Base-by-base conservation (phyloP, 805 yeast genomes). In the Yamadazyma sp. region DNA sequence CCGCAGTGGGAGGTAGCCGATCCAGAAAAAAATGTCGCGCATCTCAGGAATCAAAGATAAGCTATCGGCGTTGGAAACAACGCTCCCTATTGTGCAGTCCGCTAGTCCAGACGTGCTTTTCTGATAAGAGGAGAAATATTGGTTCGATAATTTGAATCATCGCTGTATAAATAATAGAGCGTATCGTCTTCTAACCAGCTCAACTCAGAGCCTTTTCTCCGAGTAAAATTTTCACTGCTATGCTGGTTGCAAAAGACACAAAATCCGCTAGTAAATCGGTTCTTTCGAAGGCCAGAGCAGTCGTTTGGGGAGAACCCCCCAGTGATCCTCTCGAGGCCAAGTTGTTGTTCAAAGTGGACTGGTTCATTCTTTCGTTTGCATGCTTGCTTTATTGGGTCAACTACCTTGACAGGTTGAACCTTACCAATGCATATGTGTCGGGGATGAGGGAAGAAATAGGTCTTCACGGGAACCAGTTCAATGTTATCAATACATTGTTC, bases 361-460 rank as follows among this genome's bases (percentile, higher is more conserved):
- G 65, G 61, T 63, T 67, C 47, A 61, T 70, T 19, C 53, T 70
- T 33, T 60, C 73, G 11, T 71, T 67, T 42, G 58, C 55, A 4
- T 63, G 71, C 44, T 54, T 69, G 23, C 49, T 64, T 2, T 70
- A 70, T 45, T 70, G 71, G 67, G 64, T 59, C 40, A 80, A 79
- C 46, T 80, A 78, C 52, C 65, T 81, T 21, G 85, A 80, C 54
- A 65, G 80, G 34, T 33, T 49, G n/a, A 55, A 55, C 34, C 46
- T 55, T 16, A 31, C 54, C 12, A 53, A 52, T 30, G 84, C 86
- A 2, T 80, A 80, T 51, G 81, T 79, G n/a, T 69, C 78, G 8
- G 86, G 86, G 7, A 76, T 81, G 84, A 70, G 76, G 46, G 78
- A 77, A 40, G 84, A 73, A 37, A 47, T 77, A 39, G 46, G 59